Conservation (phyloP, 208 protist species). For the Leishmania gerbilli region DNA sequence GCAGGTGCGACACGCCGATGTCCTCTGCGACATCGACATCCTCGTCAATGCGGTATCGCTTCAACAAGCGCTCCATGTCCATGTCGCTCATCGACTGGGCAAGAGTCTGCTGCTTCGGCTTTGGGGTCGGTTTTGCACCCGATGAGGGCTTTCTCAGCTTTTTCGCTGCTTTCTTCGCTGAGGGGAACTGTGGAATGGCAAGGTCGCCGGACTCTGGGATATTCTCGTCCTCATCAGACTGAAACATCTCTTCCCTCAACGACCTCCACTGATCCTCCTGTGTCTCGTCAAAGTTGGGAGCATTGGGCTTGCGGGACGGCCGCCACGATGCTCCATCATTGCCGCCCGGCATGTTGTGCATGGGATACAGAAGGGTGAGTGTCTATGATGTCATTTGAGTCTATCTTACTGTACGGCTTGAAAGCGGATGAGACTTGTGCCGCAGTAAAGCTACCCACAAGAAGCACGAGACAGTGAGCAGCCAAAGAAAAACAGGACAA, state of each 20-base stretch:
- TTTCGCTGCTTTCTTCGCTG: slow-evolving; percentile 34
- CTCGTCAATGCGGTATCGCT: slow-evolving; percentile 45
- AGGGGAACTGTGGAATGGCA: slow-evolving; percentile 27
- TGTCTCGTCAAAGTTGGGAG: slow-evolving; percentile 32
- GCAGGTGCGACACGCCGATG: slow-evolving; percentile 51
- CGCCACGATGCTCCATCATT: slow-evolving; percentile 1
- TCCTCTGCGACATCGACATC: slow-evolving; percentile 42
- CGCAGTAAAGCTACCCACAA: background rate
- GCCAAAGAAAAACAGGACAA: background rate
- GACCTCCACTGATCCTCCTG: slow-evolving; percentile 68
- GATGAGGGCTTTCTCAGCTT: slow-evolving; percentile 8
- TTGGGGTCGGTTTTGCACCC: slow-evolving; percentile 21
- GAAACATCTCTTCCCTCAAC: slow-evolving; percentile 54
- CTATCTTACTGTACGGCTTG: background rate
- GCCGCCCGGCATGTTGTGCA: slow-evolving; percentile 12
- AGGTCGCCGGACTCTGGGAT: slow-evolving; percentile 33
- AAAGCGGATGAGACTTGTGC: background rate
- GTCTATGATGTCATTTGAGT: background rate
- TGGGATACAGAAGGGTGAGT: background rate
- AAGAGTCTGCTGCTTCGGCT: slow-evolving; percentile 75
- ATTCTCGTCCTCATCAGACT: slow-evolving; percentile 49
- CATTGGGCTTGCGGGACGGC: slow-evolving; percentile 9
- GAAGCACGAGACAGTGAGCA: slow-evolving; percentile 3
- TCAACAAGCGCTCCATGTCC: slow-evolving; percentile 72
- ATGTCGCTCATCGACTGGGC: slow-evolving; percentile 52